Evolutionary conservation across 2,329 filamentous ascomycete genomes (phyloP).

Genomic region (Clonostachys solani): DNA sequence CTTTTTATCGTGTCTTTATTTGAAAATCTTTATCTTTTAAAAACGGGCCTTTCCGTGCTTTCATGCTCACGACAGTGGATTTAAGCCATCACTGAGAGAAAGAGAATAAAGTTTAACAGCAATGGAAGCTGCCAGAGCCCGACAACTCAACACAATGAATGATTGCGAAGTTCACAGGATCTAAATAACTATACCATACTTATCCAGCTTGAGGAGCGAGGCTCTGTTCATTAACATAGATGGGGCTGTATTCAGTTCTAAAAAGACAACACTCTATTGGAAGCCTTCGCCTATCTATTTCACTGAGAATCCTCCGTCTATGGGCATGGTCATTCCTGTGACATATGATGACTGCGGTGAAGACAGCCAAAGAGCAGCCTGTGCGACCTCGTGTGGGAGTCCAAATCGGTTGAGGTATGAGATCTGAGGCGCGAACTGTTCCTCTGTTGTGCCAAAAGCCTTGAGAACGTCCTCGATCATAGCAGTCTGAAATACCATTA

Average conservation of each 20-base stretch:
- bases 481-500: conserved; percentile 3
- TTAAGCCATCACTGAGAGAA: no score
- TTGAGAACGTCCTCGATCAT: conserved; percentile 8
- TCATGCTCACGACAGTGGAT: no score
- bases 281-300: not conserved
- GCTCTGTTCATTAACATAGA: no score
- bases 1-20: no score
- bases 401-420: conserved; percentile 4
- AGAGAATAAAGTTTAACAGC: no score
- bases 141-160: no score
- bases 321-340: not conserved
- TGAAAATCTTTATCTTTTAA: no score
- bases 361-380: conserved; percentile 1
- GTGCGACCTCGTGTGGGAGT: not conserved
- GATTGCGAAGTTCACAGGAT: no score
- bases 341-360: conserved; percentile 1
- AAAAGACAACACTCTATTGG: no score
- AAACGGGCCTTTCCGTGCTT: no score
- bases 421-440: conserved; percentile 8
- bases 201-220: not conserved
- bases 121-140: no score
- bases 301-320: conserved; percentile 1
- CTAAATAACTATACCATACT: conserved; percentile 12
- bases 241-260: no score
- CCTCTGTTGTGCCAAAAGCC: conserved; percentile 11